These are phyloP conservation scores for Penicillium crystallinum DNA, from an alignment of 495 filamentous ascomycete genomes.

Conservation along the genomic window DNA sequence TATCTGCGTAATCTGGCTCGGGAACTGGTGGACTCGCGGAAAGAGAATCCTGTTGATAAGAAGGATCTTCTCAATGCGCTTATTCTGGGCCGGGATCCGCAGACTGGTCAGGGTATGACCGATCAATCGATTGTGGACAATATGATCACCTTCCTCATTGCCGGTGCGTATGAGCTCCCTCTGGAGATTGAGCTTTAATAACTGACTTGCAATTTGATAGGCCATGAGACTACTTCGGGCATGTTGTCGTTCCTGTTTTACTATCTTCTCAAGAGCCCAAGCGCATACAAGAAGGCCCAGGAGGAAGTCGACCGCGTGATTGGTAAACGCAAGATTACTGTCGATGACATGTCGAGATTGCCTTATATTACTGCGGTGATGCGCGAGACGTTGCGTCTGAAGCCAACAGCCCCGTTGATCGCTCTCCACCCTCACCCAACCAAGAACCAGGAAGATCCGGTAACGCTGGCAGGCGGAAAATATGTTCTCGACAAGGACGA, in stretches of 20 bases:
- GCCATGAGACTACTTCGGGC: slow-evolving; percentile 70
- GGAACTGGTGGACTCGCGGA: slow-evolving; percentile 57
- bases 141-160: slow-evolving; percentile 68
- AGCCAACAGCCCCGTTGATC: slow-evolving; percentile 54
- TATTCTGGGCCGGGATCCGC: slow-evolving; percentile 59
- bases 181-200: background rate
- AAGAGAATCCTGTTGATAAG: slow-evolving; percentile 49
- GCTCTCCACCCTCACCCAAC: slow-evolving; percentile 30
- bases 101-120: slow-evolving; percentile 59
- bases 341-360: slow-evolving; percentile 64
- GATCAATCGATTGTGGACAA: slow-evolving; percentile 62
- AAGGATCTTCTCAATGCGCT: slow-evolving; percentile 69
- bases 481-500: slow-evolving; percentile 56
- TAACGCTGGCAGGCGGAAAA: slow-evolving; percentile 52
- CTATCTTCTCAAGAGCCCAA: slow-evolving; percentile 57
- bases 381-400: slow-evolving; percentile 65
- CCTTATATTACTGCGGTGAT: slow-evolving; percentile 61
- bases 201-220: slow-evolving; percentile 26
- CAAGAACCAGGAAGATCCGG: slow-evolving; percentile 50
- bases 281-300: slow-evolving; percentile 54
- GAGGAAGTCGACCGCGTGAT: slow-evolving; percentile 64
- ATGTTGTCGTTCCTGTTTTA: slow-evolving; percentile 52
- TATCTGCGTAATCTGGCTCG: slow-evolving; percentile 49
- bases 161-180: slow-evolving; percentile 18
- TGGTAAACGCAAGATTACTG: slow-evolving; percentile 55